These are phyloP conservation scores for Acanthamoeba royreba DNA, from an alignment of 208 protist genomes.

Conservation along the genomic window DNA sequence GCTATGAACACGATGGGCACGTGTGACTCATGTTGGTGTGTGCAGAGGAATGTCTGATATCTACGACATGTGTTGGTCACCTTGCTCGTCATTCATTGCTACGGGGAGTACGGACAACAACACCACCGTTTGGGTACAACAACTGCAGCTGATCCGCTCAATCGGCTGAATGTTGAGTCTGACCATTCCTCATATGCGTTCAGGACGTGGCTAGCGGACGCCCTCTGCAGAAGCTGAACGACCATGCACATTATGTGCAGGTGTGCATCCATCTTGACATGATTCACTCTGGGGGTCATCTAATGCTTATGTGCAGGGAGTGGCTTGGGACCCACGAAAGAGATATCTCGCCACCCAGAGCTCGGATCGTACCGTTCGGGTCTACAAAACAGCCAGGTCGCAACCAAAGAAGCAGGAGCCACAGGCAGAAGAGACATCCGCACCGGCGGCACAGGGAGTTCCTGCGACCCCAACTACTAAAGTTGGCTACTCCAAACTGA, in stretches of 20 bases:
- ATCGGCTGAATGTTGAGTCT: background rate
- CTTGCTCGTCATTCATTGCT: background rate
- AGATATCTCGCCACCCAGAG: slow-evolving; percentile 3
- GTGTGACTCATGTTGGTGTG: background rate
- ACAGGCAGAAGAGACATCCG: background rate
- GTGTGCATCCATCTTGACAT: background rate
- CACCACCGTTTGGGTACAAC: background rate
- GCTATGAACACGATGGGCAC: background rate
- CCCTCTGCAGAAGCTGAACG: background rate
- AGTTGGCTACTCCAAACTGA: background rate
- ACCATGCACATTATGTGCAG: slow-evolving; percentile 28
- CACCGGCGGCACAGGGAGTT: background rate
- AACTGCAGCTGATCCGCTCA: background rate
- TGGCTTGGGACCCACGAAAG: background rate
- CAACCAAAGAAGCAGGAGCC: background rate
- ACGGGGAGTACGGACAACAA: slow-evolving; percentile 15
- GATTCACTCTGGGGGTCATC: background rate
- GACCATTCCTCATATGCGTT: background rate
- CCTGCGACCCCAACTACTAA: background rate
- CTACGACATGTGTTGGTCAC: slow-evolving; percentile 18
- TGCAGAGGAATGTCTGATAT: background rate
- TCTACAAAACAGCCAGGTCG: slow-evolving; percentile 7
- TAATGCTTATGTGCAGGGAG: background rate
- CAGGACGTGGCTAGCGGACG: background rate
- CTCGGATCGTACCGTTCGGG: background rate